Base-by-base conservation (phyloP, 2,329 filamentous ascomycete species). In the Apiospora kogelbergensis region DNA sequence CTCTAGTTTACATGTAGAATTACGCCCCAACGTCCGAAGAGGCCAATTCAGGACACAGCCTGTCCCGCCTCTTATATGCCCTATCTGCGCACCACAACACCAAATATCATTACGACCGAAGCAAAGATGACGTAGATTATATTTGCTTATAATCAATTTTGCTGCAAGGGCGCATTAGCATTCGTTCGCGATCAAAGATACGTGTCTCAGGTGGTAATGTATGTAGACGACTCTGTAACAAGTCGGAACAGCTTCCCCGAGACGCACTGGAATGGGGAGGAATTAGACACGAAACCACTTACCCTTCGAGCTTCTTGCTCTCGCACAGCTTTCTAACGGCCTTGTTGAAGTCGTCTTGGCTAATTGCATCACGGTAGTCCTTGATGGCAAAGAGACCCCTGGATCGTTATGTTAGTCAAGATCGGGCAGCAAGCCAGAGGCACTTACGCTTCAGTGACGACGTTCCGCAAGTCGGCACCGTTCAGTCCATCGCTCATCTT, bases 401-500 rank as follows among this genome's bases (percentile, higher is more conserved):
- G 71, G 65, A 72, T 2, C 63, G 65, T 6, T 65, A 30, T 68
- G 70, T 80, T 75, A 80, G 76, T 70, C 72, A 71, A 68, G 72
- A 26, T 73, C 30, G 22, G n/a, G 24, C 15, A 57, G 9, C 44
- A 22, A 73, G 65, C 30, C 11, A 46, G 42, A 46, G 44, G 57
- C 46, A 90, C 94, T 86, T 88, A 97, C 94, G 96, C 96, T 87
- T 99, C 96, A 17, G 96, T 99, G 67, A 99, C 95, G 67, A 99
- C 95, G 79, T 99, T 99, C 78, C 96, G 88, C 85, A 99, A 83
- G 89, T 99, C 96, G 66, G 96, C 96, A 79, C 96, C 96, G 82
- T 99, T 99, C 76, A 99, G 88, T 37, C 95, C 95, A 78, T 99
- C 96, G 76, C 95, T 98, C 96, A 99, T 99, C 90, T 99, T 99